Evolutionary conservation across 169 alveolate species (phyloP), one percentile per base, ranked within the genome.

Genomic region (Plasmodium gallinaceum): DNA sequence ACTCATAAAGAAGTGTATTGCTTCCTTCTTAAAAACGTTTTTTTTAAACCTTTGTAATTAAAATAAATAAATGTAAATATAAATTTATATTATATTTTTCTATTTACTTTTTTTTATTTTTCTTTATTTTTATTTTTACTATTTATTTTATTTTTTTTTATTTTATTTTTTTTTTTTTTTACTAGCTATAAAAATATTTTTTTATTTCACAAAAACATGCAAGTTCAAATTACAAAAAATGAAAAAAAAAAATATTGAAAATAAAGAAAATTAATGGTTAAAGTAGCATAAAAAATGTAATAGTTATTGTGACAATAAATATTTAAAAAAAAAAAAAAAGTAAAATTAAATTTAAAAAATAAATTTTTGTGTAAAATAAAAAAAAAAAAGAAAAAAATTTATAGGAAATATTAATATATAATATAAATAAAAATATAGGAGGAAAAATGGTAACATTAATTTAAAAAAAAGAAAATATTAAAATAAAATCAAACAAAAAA

Each of bases 161-260:
- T 32, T 32, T 2, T 32, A 52, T 22, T 52, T 52, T 52, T 52
- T 52, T 52, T 10, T n/a, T 52, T 16, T 16, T 52, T 52, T 5
- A 52, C 16, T 52, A 52, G 62, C 62, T 52, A 16, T 22, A 8
- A 14, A 52, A 52, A 52, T 52, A 52, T 52, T 16, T 16, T n/a
- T 52, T 52, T 52, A 52, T 52, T 52, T 52, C 62, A 52, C 62
- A 52, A 52, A 52, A 52, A 52, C 62, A 52, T 52, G 62, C 62
- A 52, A 22, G 16, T 52, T 52, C 2, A 12, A 52, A 52, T 52
- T 52, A 22, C 62, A 16, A 61, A 61, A 12, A 61, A 12, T 16
- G 22, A 52, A 52, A 52, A 52, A 52, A 52, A 52, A 32, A 32
- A 32, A 32, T 32, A 32, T 32, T 52, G 26, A 52, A 52, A 22